phyloP scores from a whole-genome alignment of 179 eudicot species.

The Beta macrorhiza region DNA sequence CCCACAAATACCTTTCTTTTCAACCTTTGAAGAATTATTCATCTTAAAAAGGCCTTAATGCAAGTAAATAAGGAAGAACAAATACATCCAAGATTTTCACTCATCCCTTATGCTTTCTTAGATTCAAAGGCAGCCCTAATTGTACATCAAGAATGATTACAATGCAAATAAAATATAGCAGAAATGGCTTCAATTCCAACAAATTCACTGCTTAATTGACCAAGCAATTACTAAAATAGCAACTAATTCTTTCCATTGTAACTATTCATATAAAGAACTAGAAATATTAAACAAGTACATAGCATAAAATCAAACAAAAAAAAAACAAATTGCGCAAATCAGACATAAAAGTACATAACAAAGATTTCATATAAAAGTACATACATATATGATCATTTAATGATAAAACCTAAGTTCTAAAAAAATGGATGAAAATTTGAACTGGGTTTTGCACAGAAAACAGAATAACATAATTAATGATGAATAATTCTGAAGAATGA shows the following conservation, averaged over 20 bases:
- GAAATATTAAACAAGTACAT: too few species aligned
- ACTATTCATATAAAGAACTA: neutral
- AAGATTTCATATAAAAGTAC: neutral
- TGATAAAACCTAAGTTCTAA: neutral
- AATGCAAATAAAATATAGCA: neutral
- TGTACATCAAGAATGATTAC: neutral
- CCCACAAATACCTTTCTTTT: neutral
- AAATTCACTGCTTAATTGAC: neutral
- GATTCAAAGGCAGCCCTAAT: neutral
- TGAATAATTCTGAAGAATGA: neutral
- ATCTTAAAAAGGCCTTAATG: neutral
- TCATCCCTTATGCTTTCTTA: neutral
- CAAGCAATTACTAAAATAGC: neutral
- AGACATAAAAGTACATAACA: neutral
- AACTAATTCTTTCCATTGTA: neutral
- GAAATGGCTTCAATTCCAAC: neutral
- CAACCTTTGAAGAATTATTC: neutral
- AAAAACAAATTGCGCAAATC: neutral
- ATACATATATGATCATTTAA: too few species aligned
- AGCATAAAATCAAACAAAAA: neutral
- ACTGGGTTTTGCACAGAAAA: slow-evolving; percentile 4
- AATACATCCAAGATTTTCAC: neutral
- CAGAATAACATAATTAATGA: neutral
- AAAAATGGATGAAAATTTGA: neutral
- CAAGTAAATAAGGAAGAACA: neutral